phyloP scores from a whole-genome alignment of 164 flowering plant species.

The Chimonanthus salicifolius region DNA sequence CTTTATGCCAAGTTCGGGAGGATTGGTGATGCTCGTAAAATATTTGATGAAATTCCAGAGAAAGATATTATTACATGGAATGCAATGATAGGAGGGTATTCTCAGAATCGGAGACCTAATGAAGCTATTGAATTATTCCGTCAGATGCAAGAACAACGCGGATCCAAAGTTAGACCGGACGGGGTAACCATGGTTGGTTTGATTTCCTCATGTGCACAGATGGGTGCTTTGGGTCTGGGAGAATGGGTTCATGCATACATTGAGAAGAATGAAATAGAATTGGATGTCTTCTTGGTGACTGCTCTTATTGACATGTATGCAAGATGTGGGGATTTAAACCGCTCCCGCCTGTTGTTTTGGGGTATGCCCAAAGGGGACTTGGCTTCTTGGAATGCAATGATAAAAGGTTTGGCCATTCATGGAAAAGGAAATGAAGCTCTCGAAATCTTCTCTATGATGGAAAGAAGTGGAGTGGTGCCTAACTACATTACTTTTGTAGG shows the following conservation, averaged over 20 bases:
- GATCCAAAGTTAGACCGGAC: conserved; percentile 7
- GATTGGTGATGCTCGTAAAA: conserved; percentile 12
- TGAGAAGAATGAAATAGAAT: conserved; percentile 13
- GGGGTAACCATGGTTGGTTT: conserved; percentile 18
- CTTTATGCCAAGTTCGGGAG: conserved; percentile 22
- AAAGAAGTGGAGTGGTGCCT: conserved; percentile 6
- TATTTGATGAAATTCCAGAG: conserved; percentile 19
- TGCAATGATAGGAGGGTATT: conserved; percentile 19
- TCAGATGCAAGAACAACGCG: conserved; percentile 14
- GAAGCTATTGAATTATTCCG: conserved; percentile 17
- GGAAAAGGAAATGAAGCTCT: conserved; percentile 15
- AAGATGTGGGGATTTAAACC: conserved; percentile 32
- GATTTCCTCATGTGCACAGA: conserved; percentile 13
- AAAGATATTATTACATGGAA: conserved; percentile 22
- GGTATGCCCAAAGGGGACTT: conserved; percentile 11
- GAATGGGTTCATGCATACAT: conserved; percentile 20
- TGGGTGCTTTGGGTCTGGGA: conserved; percentile 19
- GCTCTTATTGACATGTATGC: conserved; percentile 45
- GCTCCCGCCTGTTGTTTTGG: conserved; percentile 10
- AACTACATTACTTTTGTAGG: conserved; percentile 14
- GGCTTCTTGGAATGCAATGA: conserved; percentile 22
- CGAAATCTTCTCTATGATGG: conserved; percentile 12
- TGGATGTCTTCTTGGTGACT: conserved; percentile 20
- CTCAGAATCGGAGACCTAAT: conserved; percentile 14
- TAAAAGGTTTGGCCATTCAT: conserved; percentile 16